A percentile compares a stretch with the other conserved stretches of the same genome.
Evolutionary conservation across 441 rosid species (phyloP).

Genomic region (Adansonia rubrostipa): DNA sequence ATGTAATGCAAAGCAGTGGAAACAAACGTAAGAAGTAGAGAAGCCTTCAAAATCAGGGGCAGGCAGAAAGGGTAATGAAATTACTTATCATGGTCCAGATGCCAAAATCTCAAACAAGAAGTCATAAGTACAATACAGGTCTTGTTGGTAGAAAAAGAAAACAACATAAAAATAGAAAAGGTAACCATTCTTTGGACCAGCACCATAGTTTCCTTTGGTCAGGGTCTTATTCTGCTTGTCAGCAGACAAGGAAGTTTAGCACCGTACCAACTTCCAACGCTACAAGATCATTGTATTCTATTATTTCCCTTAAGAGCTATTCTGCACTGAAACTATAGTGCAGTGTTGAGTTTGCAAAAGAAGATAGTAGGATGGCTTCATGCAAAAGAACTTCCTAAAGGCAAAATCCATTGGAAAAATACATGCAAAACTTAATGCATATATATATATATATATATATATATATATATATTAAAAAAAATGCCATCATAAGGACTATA

Average conservation of each 20-base stretch:
- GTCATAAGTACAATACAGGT: background rate
- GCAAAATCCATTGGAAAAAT: background rate
- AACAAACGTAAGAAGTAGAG: background rate
- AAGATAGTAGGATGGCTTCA: background rate
- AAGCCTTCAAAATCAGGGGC: background rate
- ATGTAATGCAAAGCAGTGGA: background rate
- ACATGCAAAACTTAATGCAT: background rate
- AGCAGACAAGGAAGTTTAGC: conserved; percentile 32
- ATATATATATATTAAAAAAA: no score
- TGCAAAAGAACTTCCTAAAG: background rate
- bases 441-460: background rate
- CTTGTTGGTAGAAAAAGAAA: background rate
- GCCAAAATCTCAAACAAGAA: conserved; percentile 13
- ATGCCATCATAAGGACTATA: background rate
- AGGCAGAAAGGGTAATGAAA: background rate
- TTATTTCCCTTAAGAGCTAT: conserved; percentile 69
- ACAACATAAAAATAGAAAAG: background rate
- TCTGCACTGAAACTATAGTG: conserved; percentile 69
- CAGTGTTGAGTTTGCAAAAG: background rate
- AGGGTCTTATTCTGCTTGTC: conserved; percentile 36
- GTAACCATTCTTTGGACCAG: conserved; percentile 49
- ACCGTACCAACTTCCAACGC: conserved; percentile 38
- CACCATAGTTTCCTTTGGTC: conserved; percentile 36
- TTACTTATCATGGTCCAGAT: background rate
- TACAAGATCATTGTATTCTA: conserved; percentile 90